A percentile compares a stretch with the other conserved stretches of the same genome.
Conservation (phyloP, 441 rosid genomes). For the Mallotus repandus region DNA sequence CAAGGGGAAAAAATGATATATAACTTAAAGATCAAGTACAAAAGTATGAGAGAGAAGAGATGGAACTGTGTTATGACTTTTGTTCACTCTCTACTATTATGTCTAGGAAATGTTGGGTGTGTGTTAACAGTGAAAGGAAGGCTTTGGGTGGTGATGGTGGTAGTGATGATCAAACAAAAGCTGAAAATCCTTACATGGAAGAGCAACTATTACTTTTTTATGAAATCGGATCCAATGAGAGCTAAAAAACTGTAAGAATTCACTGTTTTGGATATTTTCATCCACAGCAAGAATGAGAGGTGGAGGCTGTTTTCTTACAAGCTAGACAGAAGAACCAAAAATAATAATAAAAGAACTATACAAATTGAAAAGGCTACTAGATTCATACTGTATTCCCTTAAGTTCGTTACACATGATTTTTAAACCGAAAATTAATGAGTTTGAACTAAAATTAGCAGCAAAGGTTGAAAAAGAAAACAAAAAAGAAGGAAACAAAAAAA, state of each 20-base stretch:
- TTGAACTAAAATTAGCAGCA: background rate
- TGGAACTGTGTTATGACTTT: constrained; percentile 20
- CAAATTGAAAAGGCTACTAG: background rate
- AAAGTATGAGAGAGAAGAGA: constrained; percentile 24
- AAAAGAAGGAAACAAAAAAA: background rate
- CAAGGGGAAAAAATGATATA: background rate
- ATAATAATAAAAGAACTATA: background rate
- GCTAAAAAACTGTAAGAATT: constrained; percentile 18
- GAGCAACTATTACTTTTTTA: constrained; percentile 21
- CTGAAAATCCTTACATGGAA: constrained; percentile 30
- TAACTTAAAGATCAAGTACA: constrained; percentile 7
- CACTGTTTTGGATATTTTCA: constrained; percentile 18
- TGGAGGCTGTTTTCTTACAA: constrained; percentile 1
- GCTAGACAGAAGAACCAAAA: background rate
- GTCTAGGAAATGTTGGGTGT: constrained; percentile 22
- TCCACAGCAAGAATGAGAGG: constrained; percentile 14
- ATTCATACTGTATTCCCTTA: background rate
- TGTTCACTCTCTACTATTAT: constrained; percentile 23
- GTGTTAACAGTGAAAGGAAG: constrained; percentile 22
- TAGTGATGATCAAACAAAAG: constrained; percentile 21
- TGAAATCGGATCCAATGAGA: constrained; percentile 33
- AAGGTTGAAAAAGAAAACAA: too few species aligned
- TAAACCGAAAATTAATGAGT: background rate
- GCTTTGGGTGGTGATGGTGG: background rate
- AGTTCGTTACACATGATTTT: background rate